A percentile compares a stretch with the other conserved stretches of the same genome.
phyloP scores from a whole-genome alignment of 208 protist genomes.

The Leishmania tropica region DNA sequence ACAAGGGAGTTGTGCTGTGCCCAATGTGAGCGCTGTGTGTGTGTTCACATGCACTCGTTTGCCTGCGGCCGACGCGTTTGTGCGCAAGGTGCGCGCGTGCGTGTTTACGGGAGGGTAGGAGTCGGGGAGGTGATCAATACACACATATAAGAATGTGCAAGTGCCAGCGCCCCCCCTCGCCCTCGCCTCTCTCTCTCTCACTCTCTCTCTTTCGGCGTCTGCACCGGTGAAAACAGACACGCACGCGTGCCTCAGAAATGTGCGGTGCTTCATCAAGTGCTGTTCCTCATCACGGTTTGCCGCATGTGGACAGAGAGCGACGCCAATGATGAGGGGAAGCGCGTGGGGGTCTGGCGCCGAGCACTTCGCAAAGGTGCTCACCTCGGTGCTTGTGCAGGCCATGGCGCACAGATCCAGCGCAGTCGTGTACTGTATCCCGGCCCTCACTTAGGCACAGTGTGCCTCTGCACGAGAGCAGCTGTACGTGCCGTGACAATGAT shows the following conservation, averaged over 20 bases:
- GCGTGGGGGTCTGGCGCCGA: not conserved
- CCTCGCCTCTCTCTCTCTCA: not conserved
- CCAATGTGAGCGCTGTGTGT: not conserved
- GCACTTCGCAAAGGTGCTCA: not conserved
- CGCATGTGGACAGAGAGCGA: not conserved
- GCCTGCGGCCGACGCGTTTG: not conserved
- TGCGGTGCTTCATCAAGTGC: not conserved
- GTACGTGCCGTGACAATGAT: not conserved
- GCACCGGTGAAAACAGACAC: not conserved
- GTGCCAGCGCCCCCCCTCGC: not conserved
- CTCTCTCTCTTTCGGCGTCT: not conserved
- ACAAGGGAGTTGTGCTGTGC: not conserved
- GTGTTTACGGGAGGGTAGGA: not conserved
- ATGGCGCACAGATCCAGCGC: not conserved
- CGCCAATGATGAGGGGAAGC: not conserved
- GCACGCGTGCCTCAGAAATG: not conserved
- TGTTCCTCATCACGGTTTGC: not conserved
- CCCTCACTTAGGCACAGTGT: not conserved
- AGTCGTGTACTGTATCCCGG: not conserved
- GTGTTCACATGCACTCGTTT: not conserved
- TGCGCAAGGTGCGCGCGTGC: not conserved
- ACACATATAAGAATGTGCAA: not conserved
- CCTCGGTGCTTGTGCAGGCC: not conserved
- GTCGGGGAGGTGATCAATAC: not conserved
- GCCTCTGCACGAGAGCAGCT: not conserved